Conservation (phyloP, 768 basidiomycete species). For the Brasilioporus rufonigricans region DNA sequence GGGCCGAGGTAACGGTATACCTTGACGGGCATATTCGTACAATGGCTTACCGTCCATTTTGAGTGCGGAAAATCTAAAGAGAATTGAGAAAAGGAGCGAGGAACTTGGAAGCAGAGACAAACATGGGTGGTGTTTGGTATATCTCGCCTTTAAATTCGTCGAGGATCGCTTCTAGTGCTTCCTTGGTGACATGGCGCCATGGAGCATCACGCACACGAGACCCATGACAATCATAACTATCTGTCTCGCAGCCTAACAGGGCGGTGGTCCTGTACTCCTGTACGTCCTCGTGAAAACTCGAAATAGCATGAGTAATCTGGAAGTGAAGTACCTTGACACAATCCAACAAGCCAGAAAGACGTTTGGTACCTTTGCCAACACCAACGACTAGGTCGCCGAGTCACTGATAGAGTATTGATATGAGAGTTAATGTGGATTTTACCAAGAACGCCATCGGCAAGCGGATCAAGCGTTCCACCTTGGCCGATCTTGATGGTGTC, state of each 20-base stretch:
- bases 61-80: conserved; percentile 85
- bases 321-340: conserved; percentile 71
- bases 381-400: conserved; percentile 65
- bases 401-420: neutral
- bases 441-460: conserved; percentile 96
- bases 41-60: conserved; percentile 98
- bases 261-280: conserved; percentile 93
- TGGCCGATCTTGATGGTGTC: conserved; percentile 80
- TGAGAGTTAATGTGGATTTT: conserved; percentile 18
- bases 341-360: conserved; percentile 75
- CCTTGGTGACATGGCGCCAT: conserved; percentile 82
- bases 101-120: conserved; percentile 14
- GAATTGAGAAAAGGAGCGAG: conserved; percentile 4
- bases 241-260: conserved; percentile 91
- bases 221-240: conserved; percentile 92
- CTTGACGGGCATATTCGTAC: conserved; percentile 92
- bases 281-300: conserved; percentile 15
- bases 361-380: conserved; percentile 87
- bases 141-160: conserved; percentile 83
- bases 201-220: conserved; percentile 71
- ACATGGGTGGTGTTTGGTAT: conserved; percentile 92
- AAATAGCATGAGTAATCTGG: neutral
- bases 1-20: conserved; percentile 90
- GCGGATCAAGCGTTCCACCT: conserved; percentile 93
- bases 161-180: conserved; percentile 67